Conservation (phyloP, 495 filamentous ascomycete species). For the Hyaloscypha finlandica region DNA sequence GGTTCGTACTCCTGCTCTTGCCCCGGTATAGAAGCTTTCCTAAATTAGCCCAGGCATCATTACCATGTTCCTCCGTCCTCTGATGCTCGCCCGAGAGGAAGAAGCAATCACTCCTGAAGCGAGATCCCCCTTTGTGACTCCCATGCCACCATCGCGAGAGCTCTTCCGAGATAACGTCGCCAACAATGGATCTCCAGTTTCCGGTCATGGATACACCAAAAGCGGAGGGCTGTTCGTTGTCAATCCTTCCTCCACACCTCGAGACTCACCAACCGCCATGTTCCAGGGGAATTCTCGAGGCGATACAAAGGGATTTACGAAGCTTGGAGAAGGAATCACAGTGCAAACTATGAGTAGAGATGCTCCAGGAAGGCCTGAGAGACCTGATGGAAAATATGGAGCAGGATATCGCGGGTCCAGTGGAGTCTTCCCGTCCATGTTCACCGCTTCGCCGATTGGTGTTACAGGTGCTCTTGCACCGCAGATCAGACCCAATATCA, state of each 20-base stretch:
- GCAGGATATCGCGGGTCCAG: constrained; percentile 31
- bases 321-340: constrained; percentile 19
- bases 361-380: constrained; percentile 6
- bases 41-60: constrained; percentile 37
- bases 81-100: constrained; percentile 31
- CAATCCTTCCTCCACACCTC: constrained; percentile 28
- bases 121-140: constrained; percentile 28
- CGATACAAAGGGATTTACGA: constrained; percentile 26
- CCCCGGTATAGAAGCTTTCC: not conserved
- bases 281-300: constrained; percentile 21
- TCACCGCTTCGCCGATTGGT: constrained; percentile 7
- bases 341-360: constrained; percentile 8
- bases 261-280: constrained; percentile 21
- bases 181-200: constrained; percentile 22
- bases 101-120: constrained; percentile 31
- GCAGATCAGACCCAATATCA: constrained; percentile 9
- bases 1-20: constrained; percentile 32
- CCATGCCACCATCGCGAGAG: constrained; percentile 20
- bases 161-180: constrained; percentile 16
- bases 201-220: constrained; percentile 21
- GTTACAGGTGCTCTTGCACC: constrained; percentile 20
- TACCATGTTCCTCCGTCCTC: constrained; percentile 36
- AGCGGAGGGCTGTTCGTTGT: constrained; percentile 28
- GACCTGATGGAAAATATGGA: constrained; percentile 14
- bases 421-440: constrained; percentile 25